A percentile compares a stretch with the other conserved stretches of the same genome.
Conservation (phyloP, 495 filamentous ascomycete genomes). For the Diplogelasinospora grovesii region DNA sequence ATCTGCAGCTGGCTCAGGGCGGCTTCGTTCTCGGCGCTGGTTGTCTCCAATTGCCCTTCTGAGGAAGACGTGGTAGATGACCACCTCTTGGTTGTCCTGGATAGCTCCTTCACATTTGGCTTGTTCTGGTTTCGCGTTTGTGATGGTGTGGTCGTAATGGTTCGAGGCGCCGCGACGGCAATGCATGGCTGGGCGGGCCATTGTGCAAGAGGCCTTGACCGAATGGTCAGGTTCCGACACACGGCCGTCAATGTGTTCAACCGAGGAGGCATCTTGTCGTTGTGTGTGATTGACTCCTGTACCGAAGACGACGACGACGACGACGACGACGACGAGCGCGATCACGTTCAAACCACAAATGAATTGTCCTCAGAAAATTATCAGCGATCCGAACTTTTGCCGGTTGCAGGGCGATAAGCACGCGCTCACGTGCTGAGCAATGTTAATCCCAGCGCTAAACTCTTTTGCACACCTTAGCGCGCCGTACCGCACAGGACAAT, state of each 20-base stretch:
- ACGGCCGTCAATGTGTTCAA: slow-evolving; percentile 39
- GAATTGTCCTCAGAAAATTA: neutral
- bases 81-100: neutral
- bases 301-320: too few relatives aligned
- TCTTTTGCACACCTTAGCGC: too few relatives aligned
- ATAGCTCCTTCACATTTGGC: neutral
- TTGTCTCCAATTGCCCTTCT: slow-evolving; percentile 20
- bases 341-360: too few relatives aligned
- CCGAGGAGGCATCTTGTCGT: slow-evolving; percentile 42
- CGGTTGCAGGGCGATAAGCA: too few relatives aligned
- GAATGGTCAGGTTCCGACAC: slow-evolving; percentile 39
- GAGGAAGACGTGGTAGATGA: neutral
- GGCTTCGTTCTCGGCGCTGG: slow-evolving; percentile 27
- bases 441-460: too few relatives aligned
- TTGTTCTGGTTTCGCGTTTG: neutral
- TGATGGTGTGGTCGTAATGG: slow-evolving; percentile 6
- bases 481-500: too few relatives aligned
- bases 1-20: slow-evolving; percentile 31
- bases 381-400: slow-evolving; percentile 1
- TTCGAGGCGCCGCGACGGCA: slow-evolving; percentile 43
- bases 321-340: too few relatives aligned
- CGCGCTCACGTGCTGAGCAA: too few relatives aligned
- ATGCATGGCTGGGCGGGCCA: slow-evolving; percentile 62
- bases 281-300: slow-evolving; percentile 7
- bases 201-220: slow-evolving; percentile 31